These are phyloP conservation scores for Metarhizium album DNA, from an alignment of 2,329 filamentous ascomycete species.

Conservation along the genomic window DNA sequence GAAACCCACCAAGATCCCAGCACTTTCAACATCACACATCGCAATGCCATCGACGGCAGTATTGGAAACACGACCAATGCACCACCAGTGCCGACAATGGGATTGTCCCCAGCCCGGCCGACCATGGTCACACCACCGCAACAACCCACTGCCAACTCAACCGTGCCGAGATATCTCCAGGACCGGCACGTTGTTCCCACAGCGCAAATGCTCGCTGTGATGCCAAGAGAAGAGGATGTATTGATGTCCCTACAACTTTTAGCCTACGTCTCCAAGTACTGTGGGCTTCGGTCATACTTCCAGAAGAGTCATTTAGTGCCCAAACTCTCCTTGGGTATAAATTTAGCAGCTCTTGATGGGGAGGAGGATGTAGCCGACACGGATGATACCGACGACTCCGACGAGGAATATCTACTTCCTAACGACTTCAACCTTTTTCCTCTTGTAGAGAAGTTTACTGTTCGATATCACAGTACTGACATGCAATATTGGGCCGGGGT, in stretches of 20 bases:
- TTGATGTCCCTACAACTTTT: slow-evolving; percentile 95
- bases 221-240: slow-evolving; percentile 95
- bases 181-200: slow-evolving; percentile 61
- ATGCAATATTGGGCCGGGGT: slow-evolving; percentile 99
- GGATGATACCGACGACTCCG: slow-evolving; percentile 46
- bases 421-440: slow-evolving; percentile 99
- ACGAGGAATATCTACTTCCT: slow-evolving; percentile 81
- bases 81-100: slow-evolving; percentile 53
- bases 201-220: slow-evolving; percentile 70
- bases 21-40: slow-evolving; percentile 89
- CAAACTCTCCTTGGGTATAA: slow-evolving; percentile 77
- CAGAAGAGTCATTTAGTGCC: slow-evolving; percentile 91
- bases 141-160: slow-evolving; percentile 59
- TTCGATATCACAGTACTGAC: slow-evolving; percentile 85
- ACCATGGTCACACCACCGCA: slow-evolving; percentile 61
- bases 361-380: slow-evolving; percentile 38
- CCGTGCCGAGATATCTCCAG: slow-evolving; percentile 68
- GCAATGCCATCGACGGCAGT: slow-evolving; percentile 73
- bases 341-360: slow-evolving; percentile 69
- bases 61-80: slow-evolving; percentile 64
- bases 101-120: slow-evolving; percentile 63
- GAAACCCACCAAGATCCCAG: slow-evolving; percentile 73
- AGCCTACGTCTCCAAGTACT: slow-evolving; percentile 98
- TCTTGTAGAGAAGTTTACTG: slow-evolving; percentile 94
- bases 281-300: slow-evolving; percentile 90